Percentiles rank a stretch among this genome's conserved stretches.
These are phyloP conservation scores for Russula abietina DNA, from an alignment of 768 basidiomycete genomes.

Conservation along the genomic window DNA sequence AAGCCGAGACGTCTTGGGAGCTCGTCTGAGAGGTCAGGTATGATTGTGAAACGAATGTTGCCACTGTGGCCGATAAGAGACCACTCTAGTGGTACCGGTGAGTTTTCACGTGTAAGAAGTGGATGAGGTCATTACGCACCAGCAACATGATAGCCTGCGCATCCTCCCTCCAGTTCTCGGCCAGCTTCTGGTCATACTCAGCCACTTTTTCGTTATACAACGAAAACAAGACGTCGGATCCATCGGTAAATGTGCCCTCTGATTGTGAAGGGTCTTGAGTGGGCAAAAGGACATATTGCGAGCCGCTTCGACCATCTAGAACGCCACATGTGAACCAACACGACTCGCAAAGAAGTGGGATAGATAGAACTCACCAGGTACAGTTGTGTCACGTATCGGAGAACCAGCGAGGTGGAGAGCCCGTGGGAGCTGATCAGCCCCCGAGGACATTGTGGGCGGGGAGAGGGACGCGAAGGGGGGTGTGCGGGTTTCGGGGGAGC, in stretches of 20 bases:
- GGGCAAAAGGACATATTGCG: not conserved
- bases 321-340: not conserved
- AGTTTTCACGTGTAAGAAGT: not conserved
- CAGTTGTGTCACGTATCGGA: not conserved
- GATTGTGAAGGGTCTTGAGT: not conserved
- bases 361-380: not conserved
- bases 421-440: not conserved
- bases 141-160: conserved; percentile 7
- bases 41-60: conserved; percentile 1
- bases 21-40: not conserved
- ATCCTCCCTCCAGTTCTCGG: conserved; percentile 5
- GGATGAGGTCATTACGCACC: not conserved
- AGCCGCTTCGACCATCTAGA: not conserved
- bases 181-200: conserved; percentile 7
- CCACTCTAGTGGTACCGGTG: not conserved
- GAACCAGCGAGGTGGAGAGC: not conserved
- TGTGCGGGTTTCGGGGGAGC: not conserved
- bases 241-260: not conserved
- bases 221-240: conserved; percentile 4
- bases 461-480: too few species aligned
- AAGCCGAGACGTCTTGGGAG: conserved; percentile 9
- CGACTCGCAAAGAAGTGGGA: not conserved
- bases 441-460: not conserved
- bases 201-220: conserved; percentile 9
- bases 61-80: conserved; percentile 5